These are phyloP conservation scores for Neltuma alba DNA, from an alignment of 306 rosid genomes.

Conservation along the genomic window DNA sequence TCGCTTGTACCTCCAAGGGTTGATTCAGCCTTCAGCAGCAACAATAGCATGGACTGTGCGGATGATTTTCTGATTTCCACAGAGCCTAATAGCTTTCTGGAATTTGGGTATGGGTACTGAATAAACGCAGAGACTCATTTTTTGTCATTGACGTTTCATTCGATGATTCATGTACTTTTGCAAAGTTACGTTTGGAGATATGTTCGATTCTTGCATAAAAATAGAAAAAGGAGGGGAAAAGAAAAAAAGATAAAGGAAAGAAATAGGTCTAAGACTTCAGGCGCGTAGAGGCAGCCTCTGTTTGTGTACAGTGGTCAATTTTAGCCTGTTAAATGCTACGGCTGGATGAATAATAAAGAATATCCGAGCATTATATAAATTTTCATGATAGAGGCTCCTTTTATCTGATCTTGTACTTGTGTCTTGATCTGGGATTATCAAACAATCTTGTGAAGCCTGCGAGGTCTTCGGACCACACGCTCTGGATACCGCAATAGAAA, in stretches of 20 bases:
- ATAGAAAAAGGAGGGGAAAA: too few species aligned
- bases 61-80: slow-evolving; percentile 39
- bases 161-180: neutral
- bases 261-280: neutral
- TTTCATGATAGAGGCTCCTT: neutral
- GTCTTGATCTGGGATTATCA: neutral
- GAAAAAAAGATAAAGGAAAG: too few species aligned
- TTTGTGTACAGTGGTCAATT: neutral
- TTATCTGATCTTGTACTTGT: neutral
- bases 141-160: neutral
- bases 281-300: neutral
- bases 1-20: slow-evolving; percentile 52
- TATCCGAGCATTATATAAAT: neutral
- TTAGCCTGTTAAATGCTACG: neutral
- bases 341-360: neutral
- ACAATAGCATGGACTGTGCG: slow-evolving; percentile 31
- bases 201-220: neutral
- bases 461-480: neutral
- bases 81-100: slow-evolving; percentile 37
- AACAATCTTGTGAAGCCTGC: neutral
- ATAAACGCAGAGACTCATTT: neutral
- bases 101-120: slow-evolving; percentile 44
- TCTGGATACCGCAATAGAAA: neutral
- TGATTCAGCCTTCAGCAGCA: slow-evolving; percentile 29
- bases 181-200: neutral